Conservation (phyloP, 169 alveolate species). For the Plasmodium fragile region DNA sequence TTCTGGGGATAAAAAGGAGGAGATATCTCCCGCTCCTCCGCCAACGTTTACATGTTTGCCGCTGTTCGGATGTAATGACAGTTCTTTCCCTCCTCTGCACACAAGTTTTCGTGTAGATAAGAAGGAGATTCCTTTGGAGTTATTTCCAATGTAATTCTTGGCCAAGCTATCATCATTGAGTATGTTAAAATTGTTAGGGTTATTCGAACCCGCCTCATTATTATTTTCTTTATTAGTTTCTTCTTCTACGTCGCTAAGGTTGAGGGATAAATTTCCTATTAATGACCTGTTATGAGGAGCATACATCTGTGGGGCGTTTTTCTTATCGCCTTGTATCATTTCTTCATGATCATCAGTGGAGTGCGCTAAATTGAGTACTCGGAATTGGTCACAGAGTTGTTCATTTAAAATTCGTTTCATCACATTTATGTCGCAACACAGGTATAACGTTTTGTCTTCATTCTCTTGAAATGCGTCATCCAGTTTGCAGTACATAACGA, state of each 20-base stretch:
- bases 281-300: constrained; percentile 9
- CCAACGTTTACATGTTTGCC: not conserved
- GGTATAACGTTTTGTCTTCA: constrained; percentile 19
- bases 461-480: constrained; percentile 33
- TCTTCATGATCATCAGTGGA: constrained; percentile 50
- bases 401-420: constrained; percentile 46
- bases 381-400: constrained; percentile 2
- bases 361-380: constrained; percentile 21
- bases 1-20: not conserved
- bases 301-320: not conserved
- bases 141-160: constrained; percentile 66
- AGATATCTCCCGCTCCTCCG: not conserved
- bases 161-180: not conserved
- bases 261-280: constrained; percentile 44
- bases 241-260: constrained; percentile 28
- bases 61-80: not conserved
- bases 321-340: not conserved
- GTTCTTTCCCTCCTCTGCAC: not conserved
- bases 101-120: constrained; percentile 9
- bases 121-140: constrained; percentile 31
- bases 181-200: not conserved
- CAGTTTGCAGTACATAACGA: constrained; percentile 40
- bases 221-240: not conserved
- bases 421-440: constrained; percentile 60
- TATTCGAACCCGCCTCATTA: not conserved